phyloP scores from a whole-genome alignment of 2,329 filamentous ascomycete species.

The Rasamsonia emersonii region DNA sequence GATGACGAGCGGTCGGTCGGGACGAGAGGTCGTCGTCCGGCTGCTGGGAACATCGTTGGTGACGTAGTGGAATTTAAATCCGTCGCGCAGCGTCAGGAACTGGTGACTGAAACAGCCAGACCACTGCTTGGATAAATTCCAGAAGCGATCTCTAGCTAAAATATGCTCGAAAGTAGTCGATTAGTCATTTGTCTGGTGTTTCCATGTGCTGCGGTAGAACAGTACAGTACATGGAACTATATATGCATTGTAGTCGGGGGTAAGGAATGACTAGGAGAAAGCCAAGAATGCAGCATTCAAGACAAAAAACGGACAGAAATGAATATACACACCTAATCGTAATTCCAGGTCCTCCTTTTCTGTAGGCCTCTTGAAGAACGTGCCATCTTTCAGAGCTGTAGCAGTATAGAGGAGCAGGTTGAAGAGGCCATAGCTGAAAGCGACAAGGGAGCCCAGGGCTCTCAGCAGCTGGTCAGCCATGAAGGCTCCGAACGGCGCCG shows the following conservation, averaged over 20 bases:
- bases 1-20: conserved; percentile 37
- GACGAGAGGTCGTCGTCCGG: conserved; percentile 10
- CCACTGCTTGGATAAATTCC: conserved; percentile 44
- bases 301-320: not conserved
- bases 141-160: conserved; percentile 44
- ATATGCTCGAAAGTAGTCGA: not conserved
- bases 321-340: conserved; percentile 26
- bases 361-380: conserved; percentile 28
- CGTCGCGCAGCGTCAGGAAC: conserved; percentile 42
- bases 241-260: too few species aligned
- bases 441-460: conserved; percentile 11
- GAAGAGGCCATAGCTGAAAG: conserved; percentile 28
- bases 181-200: conserved; percentile 2
- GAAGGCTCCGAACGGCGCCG: too few species aligned
- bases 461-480: conserved; percentile 17
- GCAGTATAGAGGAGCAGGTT: conserved; percentile 24
- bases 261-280: too few species aligned
- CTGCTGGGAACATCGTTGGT: conserved; percentile 26
- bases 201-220: too few species aligned
- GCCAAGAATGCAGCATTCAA: not conserved
- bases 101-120: conserved; percentile 41
- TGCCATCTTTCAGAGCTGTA: conserved; percentile 22
- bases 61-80: conserved; percentile 49
- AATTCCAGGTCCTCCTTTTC: conserved; percentile 34
- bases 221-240: too few species aligned